Conservation (phyloP, 371 early-diverging fungal genomes). For the Mucor sp. region DNA sequence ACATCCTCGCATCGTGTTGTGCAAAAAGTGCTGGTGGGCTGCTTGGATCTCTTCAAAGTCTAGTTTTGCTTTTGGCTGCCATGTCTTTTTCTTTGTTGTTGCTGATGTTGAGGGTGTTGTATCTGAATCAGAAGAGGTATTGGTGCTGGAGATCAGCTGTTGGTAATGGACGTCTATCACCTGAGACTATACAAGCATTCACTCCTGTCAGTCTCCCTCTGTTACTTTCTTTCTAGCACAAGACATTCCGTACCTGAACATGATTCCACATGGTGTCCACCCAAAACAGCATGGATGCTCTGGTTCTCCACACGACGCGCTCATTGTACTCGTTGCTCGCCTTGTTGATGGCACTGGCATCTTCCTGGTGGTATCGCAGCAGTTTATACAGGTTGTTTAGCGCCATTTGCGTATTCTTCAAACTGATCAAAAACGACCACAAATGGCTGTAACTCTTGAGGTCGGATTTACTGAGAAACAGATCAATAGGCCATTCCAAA, state of each 20-base stretch:
- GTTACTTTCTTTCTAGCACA: neutral
- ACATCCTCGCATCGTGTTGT: conserved; percentile 53
- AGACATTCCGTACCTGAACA: conserved; percentile 59
- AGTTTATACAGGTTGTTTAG: conserved; percentile 32
- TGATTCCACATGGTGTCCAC: conserved; percentile 77
- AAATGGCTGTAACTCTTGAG: conserved; percentile 59
- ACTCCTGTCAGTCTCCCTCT: neutral
- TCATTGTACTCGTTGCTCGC: conserved; percentile 21
- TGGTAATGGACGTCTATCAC: conserved; percentile 55
- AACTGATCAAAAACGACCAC: conserved; percentile 63
- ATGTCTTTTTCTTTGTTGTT: neutral
- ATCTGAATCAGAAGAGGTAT: conserved; percentile 1
- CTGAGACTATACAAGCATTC: conserved; percentile 51
- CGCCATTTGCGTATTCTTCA: conserved; percentile 49
- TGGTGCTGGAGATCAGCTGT: conserved; percentile 20
- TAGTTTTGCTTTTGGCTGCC: conserved; percentile 16
- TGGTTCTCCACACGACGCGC: conserved; percentile 52
- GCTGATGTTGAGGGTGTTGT: neutral
- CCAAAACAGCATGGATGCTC: conserved; percentile 72
- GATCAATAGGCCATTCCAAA: conserved; percentile 76
- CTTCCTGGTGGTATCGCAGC: conserved; percentile 12
- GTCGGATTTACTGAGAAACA: conserved; percentile 66
- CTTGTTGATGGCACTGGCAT: neutral
- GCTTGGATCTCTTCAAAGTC: conserved; percentile 63
- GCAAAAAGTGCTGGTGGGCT: conserved; percentile 53